Conservation (phyloP, 2,329 filamentous ascomycete species). For the Scytalidium sp. region DNA sequence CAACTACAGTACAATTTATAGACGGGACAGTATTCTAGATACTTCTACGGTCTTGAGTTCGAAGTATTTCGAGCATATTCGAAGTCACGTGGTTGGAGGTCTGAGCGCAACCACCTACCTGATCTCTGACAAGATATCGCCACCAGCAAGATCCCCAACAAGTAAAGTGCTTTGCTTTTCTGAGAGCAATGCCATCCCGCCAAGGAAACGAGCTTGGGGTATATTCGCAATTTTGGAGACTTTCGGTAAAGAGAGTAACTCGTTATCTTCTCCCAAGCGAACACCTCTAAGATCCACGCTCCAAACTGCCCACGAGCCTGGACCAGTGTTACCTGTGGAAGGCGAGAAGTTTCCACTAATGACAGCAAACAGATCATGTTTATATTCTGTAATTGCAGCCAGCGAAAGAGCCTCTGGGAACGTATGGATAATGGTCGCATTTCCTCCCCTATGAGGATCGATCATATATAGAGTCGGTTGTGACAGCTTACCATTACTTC, state of each 20-base stretch:
- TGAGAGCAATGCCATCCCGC: constrained; percentile 12
- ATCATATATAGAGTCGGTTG: constrained; percentile 6
- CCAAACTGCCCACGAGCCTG: constrained; percentile 14
- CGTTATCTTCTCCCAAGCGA: no score
- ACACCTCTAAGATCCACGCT: constrained; percentile 11
- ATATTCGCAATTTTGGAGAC: constrained; percentile 16
- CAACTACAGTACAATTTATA: no score
- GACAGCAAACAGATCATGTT: constrained; percentile 11
- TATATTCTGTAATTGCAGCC: constrained; percentile 30
- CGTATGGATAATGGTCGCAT: constrained; percentile 16
- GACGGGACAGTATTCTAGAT: no score
- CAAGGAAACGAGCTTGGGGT: constrained; percentile 12
- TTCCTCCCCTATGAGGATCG: not conserved
- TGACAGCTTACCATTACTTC: no score
- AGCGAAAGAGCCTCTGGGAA: constrained; percentile 25
- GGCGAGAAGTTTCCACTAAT: constrained; percentile 8
- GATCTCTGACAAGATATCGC: no score
- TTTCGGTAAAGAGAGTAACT: constrained; percentile 2
- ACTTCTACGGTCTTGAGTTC: no score
- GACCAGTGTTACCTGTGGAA: constrained; percentile 4
- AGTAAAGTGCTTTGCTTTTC: no score
- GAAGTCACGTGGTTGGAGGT: no score
- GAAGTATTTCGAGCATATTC: no score
- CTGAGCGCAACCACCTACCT: no score
- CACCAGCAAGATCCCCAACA: no score